A percentile compares a stretch with the other conserved stretches of the same genome.
Evolutionary conservation across 1,284 basidiomycete genomes (phyloP).

Genomic region (Sanguinoderma infundibulare): DNA sequence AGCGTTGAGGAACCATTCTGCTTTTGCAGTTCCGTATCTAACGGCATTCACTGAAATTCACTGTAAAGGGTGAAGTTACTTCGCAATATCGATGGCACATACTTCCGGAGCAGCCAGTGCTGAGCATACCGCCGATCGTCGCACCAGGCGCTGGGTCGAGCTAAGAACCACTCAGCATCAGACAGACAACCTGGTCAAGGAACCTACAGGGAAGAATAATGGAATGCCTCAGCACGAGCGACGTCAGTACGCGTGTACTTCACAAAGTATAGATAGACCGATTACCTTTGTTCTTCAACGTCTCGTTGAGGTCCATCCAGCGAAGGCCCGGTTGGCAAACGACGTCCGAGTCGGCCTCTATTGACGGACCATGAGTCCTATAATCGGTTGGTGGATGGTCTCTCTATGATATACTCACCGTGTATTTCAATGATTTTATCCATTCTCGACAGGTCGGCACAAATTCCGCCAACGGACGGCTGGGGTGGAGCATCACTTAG

Average conservation of each 20-base stretch:
- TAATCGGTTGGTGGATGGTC: not conserved
- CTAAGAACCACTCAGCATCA: slow-evolving; percentile 40
- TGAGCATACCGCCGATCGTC: slow-evolving; percentile 92
- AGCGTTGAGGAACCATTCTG: slow-evolving; percentile 69
- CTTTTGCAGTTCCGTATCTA: slow-evolving; percentile 60
- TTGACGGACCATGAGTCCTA: not conserved
- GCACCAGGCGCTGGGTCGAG: slow-evolving; percentile 81
- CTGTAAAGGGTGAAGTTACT: not conserved
- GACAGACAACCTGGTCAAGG: not conserved
- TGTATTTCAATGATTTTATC: slow-evolving; percentile 81
- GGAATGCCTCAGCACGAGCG: slow-evolving; percentile 53
- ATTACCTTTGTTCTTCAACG: slow-evolving; percentile 60
- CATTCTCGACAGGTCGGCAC: slow-evolving; percentile 85
- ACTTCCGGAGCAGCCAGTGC: slow-evolving; percentile 84
- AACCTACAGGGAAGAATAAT: slow-evolving; percentile 87
- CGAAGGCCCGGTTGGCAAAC: slow-evolving; percentile 84
- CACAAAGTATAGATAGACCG: not conserved
- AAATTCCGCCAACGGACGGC: slow-evolving; percentile 36
- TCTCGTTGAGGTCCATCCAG: slow-evolving; percentile 88
- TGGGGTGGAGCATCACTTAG: slow-evolving; percentile 3
- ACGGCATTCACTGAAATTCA: slow-evolving; percentile 59
- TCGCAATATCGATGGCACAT: slow-evolving; percentile 30
- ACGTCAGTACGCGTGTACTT: not conserved
- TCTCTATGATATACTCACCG: slow-evolving; percentile 52
- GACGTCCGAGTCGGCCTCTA: slow-evolving; percentile 81